phyloP scores from a whole-genome alignment of 192 early-diverging fungal species.

The Chytriomyces hyalinus region DNA sequence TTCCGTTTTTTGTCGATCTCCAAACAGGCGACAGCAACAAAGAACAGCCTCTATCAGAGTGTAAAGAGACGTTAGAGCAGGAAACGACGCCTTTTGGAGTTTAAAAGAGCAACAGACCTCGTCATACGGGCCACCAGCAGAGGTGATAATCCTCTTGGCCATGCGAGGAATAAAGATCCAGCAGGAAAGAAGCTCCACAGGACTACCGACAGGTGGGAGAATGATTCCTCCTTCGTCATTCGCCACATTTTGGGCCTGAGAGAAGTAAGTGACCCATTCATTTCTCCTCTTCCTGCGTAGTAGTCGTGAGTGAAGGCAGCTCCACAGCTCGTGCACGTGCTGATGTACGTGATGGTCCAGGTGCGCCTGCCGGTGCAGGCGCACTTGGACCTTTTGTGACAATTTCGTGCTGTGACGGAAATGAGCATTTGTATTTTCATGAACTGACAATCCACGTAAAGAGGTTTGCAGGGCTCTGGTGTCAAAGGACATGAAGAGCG shows the following conservation, averaged over 20 bases:
- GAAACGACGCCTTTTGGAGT: no score
- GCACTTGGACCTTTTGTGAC: no score
- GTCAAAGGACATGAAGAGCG: no score
- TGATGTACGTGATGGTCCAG: not conserved
- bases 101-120: not conserved
- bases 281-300: not conserved
- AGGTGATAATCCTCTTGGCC: not conserved
- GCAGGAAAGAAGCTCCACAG: not conserved
- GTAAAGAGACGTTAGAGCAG: no score
- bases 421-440: no score
- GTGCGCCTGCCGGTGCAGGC: no score
- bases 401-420: no score
- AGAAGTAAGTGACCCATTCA: not conserved
- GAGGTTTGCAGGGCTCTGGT: no score
- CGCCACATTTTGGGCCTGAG: not conserved
- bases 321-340: not conserved
- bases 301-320: not conserved
- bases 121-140: not conserved
- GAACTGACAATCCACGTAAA: no score
- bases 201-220: not conserved
- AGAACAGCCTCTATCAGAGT: no score
- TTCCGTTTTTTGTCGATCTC: no score
- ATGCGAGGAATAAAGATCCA: slow-evolving; percentile 5
- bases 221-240: not conserved
- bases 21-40: no score